Conservation (phyloP, 352 stramenopile genomes). For the Phytopythium kandeliae region DNA sequence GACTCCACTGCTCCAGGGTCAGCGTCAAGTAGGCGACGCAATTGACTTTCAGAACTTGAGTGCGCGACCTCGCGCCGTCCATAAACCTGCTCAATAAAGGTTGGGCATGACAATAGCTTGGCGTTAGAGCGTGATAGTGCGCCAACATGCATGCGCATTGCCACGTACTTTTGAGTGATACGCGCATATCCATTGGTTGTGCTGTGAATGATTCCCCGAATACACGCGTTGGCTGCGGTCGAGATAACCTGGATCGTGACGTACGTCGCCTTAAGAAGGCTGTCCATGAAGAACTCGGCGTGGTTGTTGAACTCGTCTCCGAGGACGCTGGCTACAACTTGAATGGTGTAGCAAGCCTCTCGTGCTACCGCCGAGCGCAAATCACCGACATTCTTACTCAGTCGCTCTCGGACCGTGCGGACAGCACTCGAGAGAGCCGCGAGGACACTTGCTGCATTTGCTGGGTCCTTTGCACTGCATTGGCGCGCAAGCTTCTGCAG, state of each 20-base stretch:
- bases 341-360: slow-evolving; percentile 72
- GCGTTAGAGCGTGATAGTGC: not conserved
- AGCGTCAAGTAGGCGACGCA: slow-evolving; percentile 77
- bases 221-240: slow-evolving; percentile 60
- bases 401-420: slow-evolving; percentile 46
- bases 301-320: slow-evolving; percentile 72
- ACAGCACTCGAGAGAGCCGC: slow-evolving; percentile 33
- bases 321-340: slow-evolving; percentile 48
- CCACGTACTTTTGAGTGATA: slow-evolving; percentile 65
- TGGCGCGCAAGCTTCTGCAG: slow-evolving; percentile 49
- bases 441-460: slow-evolving; percentile 3
- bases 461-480: slow-evolving; percentile 32
- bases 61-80: slow-evolving; percentile 66
- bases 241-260: slow-evolving; percentile 87
- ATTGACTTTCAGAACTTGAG: slow-evolving; percentile 67
- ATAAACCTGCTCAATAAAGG: slow-evolving; percentile 35
- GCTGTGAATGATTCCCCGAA: slow-evolving; percentile 72
- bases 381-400: slow-evolving; percentile 72
- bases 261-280: slow-evolving; percentile 79
- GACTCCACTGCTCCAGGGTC: slow-evolving; percentile 57
- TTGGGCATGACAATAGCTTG: slow-evolving; percentile 5
- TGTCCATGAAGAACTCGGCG: slow-evolving; percentile 64
- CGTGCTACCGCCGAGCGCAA: slow-evolving; percentile 72
- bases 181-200: slow-evolving; percentile 66
- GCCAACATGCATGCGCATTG: not conserved